Evolutionary conservation across 2,329 filamentous ascomycete species (phyloP).

Genomic region (Echinosphaeria canescens): DNA sequence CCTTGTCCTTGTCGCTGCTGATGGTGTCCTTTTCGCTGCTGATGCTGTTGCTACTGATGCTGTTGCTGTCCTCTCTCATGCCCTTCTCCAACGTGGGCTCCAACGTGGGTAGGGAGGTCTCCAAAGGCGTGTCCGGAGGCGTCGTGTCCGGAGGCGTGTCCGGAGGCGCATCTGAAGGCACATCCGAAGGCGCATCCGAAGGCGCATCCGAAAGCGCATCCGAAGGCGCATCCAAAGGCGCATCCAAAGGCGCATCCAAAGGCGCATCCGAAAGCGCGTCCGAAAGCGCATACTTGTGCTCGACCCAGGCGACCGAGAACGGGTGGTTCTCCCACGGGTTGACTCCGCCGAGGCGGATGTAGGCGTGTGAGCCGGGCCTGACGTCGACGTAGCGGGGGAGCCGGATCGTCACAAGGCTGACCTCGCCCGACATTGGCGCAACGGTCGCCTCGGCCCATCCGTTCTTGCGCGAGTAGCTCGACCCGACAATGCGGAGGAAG

Average conservation of each 20-base stretch:
- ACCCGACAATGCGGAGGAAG: constrained; percentile 38
- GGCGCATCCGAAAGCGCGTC: no score
- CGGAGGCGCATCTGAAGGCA: no score
- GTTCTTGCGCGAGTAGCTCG: constrained; percentile 37
- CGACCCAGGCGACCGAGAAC: constrained; percentile 59
- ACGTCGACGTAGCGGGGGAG: constrained; percentile 45
- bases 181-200: no score
- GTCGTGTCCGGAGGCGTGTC: no score
- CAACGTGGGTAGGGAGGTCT: constrained; percentile 13
- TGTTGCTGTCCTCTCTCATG: constrained; percentile 10
- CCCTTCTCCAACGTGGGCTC: no score
- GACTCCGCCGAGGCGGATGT: constrained; percentile 46
- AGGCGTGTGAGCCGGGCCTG: constrained; percentile 51
- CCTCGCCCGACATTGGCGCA: constrained; percentile 47
- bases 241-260: no score
- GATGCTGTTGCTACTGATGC: not conserved
- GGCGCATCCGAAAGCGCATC: no score
- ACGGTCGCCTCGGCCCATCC: constrained; percentile 43
- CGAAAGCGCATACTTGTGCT: constrained; percentile 26
- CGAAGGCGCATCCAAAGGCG: no score
- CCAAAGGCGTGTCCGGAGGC: no score
- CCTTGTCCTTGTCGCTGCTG: constrained; percentile 1
- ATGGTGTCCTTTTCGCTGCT: constrained; percentile 16
- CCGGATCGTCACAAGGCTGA: constrained; percentile 46
- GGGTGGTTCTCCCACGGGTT: constrained; percentile 54